These are phyloP conservation scores for Leptomonas seymouri DNA, from an alignment of 208 protist species.

Conservation along the genomic window DNA sequence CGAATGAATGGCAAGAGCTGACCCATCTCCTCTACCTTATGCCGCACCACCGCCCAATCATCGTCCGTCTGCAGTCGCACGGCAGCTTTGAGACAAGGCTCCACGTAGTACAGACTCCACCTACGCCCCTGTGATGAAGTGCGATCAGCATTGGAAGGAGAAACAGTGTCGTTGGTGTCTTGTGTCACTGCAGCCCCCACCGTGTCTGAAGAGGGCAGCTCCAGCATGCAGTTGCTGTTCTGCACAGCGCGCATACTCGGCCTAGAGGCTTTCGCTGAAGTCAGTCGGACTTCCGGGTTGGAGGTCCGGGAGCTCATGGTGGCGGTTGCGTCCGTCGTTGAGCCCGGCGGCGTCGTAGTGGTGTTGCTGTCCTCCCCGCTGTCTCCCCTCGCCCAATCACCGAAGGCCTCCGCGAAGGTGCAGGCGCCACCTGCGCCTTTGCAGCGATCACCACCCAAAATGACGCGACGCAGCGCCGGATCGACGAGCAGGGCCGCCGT, in stretches of 20 bases:
- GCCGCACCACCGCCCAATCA: constrained; percentile 47
- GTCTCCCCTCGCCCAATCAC: constrained; percentile 14
- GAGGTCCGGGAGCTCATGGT: neutral
- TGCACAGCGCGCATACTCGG: neutral
- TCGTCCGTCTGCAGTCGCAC: constrained; percentile 42
- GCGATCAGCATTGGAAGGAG: too few species aligned
- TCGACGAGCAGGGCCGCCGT: constrained; percentile 35
- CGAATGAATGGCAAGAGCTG: constrained; percentile 48
- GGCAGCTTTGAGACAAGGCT: constrained; percentile 11
- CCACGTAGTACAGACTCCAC: constrained; percentile 32
- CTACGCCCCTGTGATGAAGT: neutral
- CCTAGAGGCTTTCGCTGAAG: neutral
- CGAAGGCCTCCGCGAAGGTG: constrained; percentile 31
- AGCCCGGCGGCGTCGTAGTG: neutral
- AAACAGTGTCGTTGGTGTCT: too few species aligned
- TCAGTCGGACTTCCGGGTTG: neutral
- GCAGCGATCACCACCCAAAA: constrained; percentile 21
- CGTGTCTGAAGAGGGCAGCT: neutral
- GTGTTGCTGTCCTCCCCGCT: neutral
- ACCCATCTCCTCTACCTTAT: constrained; percentile 20
- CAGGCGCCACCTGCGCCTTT: constrained; percentile 19
- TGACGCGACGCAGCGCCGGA: constrained; percentile 21
- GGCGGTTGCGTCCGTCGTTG: neutral
- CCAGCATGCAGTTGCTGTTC: neutral
- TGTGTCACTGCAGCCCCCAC: neutral